Evolutionary conservation across 768 basidiomycete genomes (phyloP).

Genomic region (Rhizopogon vesiculosus): DNA sequence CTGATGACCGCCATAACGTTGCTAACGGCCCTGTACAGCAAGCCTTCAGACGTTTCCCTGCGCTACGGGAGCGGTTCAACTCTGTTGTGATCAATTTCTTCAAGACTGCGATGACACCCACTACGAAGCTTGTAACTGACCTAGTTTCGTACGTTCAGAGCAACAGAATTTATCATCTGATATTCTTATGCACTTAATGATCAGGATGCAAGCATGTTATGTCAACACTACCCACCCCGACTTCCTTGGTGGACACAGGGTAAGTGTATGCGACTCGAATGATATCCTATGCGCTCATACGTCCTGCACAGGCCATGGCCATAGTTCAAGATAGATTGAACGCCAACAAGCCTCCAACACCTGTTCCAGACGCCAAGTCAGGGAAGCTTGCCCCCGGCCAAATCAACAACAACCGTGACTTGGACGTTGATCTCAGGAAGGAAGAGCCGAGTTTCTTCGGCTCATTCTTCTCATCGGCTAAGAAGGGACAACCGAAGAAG

Average conservation of each 20-base stretch:
- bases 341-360: slow-evolving; percentile 68
- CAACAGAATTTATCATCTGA: neutral
- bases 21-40: slow-evolving; percentile 45
- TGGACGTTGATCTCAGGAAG: slow-evolving; percentile 86
- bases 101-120: slow-evolving; percentile 90
- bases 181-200: slow-evolving; percentile 2
- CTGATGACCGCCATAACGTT: neutral
- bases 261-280: slow-evolving; percentile 15
- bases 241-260: slow-evolving; percentile 95
- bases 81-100: slow-evolving; percentile 95
- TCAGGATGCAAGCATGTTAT: slow-evolving; percentile 96
- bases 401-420: slow-evolving; percentile 90
- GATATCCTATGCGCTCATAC: neutral
- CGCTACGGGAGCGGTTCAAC: slow-evolving; percentile 96
- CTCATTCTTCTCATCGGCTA: slow-evolving; percentile 82
- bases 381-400: slow-evolving; percentile 55
- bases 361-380: slow-evolving; percentile 59
- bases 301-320: slow-evolving; percentile 65
- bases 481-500: slow-evolving; percentile 60
- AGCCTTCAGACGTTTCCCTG: slow-evolving; percentile 95
- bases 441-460: slow-evolving; percentile 93
- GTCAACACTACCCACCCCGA: slow-evolving; percentile 99
- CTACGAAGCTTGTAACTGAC: slow-evolving; percentile 90
- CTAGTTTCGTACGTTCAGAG: slow-evolving; percentile 72
- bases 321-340: slow-evolving; percentile 81